Conservation (phyloP, 2,329 filamentous ascomycete genomes). For the Trichophaea hybrida region DNA sequence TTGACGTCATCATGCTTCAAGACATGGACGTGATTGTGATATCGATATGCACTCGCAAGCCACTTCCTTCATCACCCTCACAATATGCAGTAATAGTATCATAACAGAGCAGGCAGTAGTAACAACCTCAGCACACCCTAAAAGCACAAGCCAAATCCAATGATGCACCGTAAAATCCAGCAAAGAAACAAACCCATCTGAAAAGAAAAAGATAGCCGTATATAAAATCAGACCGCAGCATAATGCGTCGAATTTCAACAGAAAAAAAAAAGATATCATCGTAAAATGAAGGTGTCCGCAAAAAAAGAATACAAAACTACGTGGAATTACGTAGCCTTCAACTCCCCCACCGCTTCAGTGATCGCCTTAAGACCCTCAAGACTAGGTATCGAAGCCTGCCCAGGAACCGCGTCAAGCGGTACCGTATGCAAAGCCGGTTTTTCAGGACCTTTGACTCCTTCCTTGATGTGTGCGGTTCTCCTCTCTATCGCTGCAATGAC, state of each 20-base stretch:
- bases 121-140: neutral
- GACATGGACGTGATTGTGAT: neutral
- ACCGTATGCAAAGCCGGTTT: conserved; percentile 81
- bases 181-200: neutral
- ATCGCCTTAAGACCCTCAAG: neutral
- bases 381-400: neutral
- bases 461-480: conserved; percentile 42
- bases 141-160: neutral
- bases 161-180: neutral
- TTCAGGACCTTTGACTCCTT: conserved; percentile 35
- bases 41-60: neutral
- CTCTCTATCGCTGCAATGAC: conserved; percentile 56
- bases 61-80: neutral
- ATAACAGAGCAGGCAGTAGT: neutral
- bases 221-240: neutral
- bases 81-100: neutral
- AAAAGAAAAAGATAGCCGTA: neutral
- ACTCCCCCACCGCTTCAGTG: neutral
- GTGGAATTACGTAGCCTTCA: neutral
- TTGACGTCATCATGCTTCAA: too few species aligned
- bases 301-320: too few species aligned
- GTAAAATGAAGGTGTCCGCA: neutral
- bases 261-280: neutral
- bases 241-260: neutral
- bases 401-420: conserved; percentile 49